Evolutionary conservation across 768 basidiomycete species (phyloP).

Genomic region (Dioszegia aurantiaca): DNA sequence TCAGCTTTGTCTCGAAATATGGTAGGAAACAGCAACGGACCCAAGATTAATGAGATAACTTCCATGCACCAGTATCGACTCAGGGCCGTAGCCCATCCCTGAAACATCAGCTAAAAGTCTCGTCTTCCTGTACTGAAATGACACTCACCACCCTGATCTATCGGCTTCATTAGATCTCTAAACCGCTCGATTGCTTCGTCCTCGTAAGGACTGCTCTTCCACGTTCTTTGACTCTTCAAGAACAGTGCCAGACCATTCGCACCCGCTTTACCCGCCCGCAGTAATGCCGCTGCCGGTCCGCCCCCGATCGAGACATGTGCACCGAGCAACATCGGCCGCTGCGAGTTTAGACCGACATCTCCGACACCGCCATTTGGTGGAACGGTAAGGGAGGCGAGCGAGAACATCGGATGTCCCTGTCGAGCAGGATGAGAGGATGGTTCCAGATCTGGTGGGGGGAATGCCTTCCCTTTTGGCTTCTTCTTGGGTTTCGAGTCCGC

Average conservation of each 20-base stretch:
- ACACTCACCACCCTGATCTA: constrained; percentile 42
- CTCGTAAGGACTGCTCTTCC: constrained; percentile 65
- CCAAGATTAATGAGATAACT: constrained; percentile 82
- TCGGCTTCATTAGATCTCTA: constrained; percentile 60
- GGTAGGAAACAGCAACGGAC: no score
- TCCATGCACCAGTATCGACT: constrained; percentile 74
- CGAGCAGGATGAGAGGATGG: constrained; percentile 34
- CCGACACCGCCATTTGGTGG: constrained; percentile 23
- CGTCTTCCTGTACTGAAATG: not conserved
- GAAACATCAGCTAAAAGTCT: not conserved
- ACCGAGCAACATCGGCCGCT: constrained; percentile 56
- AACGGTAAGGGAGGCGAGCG: constrained; percentile 11
- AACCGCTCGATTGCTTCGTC: constrained; percentile 60
- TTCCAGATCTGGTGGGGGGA: constrained; percentile 39
- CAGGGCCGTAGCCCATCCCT: constrained; percentile 61
- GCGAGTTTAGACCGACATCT: constrained; percentile 3
- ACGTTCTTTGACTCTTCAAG: constrained; percentile 78
- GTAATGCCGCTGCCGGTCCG: constrained; percentile 70
- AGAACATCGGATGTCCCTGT: constrained; percentile 35
- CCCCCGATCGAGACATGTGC: constrained; percentile 80
- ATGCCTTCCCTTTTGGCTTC: constrained; percentile 35
- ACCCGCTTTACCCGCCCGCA: constrained; percentile 68
- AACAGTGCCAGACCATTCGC: constrained; percentile 83
- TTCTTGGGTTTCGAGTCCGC: constrained; percentile 21
- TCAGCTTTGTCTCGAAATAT: no score